Conservation (phyloP, 768 basidiomycete genomes). For the Exsudoporus frostii region DNA sequence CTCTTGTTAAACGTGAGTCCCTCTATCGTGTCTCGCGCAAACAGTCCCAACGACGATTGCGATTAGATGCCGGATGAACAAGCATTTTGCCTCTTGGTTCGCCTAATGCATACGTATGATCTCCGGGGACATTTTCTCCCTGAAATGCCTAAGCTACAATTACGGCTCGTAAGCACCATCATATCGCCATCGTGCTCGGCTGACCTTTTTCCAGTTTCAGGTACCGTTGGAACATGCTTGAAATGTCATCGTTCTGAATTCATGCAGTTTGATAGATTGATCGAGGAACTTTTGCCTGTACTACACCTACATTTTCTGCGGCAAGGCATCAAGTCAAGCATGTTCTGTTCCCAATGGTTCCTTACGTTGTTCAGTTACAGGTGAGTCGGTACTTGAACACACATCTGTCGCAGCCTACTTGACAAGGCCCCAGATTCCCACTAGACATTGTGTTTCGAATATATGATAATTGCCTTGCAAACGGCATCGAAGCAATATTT, state of each 20-base stretch:
- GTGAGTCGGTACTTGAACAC: conserved; percentile 37
- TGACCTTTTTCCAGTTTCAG: conserved; percentile 51
- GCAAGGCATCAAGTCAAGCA: conserved; percentile 94
- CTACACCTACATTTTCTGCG: conserved; percentile 91
- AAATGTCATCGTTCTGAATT: conserved; percentile 15
- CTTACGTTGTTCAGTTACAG: conserved; percentile 95
- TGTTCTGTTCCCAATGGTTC: conserved; percentile 99
- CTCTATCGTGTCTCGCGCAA: neutral
- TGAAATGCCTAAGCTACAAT: conserved; percentile 96
- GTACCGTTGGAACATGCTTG: conserved; percentile 33
- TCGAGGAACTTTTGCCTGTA: conserved; percentile 91
- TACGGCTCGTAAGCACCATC: conserved; percentile 66
- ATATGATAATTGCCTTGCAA: conserved; percentile 94
- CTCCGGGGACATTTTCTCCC: conserved; percentile 96
- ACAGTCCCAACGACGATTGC: neutral
- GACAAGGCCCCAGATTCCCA: conserved; percentile 65
- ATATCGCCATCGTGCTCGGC: neutral
- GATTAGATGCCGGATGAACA: conserved; percentile 98
- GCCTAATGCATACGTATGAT: conserved; percentile 96
- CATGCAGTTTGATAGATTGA: conserved; percentile 82
- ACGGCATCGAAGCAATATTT: conserved; percentile 96
- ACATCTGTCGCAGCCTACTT: neutral
- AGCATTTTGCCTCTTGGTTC: conserved; percentile 91
- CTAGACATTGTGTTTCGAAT: conserved; percentile 93
- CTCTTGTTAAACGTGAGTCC: conserved; percentile 79